Percentiles rank a stretch among this genome's conserved stretches.
Conservation (phyloP, 1,284 basidiomycete genomes). For the Cutaneotrichosporon sp. region DNA sequence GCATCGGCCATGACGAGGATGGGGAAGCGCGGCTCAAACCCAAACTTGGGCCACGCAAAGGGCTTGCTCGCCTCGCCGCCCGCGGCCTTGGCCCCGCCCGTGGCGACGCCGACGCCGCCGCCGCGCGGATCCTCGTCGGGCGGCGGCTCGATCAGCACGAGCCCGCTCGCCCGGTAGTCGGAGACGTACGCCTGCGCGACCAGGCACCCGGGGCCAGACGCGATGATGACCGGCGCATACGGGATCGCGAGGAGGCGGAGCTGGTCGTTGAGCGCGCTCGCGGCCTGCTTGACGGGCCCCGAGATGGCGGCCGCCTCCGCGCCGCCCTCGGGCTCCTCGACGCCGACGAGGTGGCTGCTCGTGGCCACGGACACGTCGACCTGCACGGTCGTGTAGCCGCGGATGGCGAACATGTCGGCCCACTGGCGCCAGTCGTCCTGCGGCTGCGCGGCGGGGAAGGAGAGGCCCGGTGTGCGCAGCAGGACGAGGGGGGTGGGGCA, state of each 20-base stretch:
- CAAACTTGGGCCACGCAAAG: constrained; percentile 58
- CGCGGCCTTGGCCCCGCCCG: constrained; percentile 2
- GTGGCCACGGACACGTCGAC: constrained; percentile 56
- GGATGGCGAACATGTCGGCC: constrained; percentile 60
- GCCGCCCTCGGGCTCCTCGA: neutral
- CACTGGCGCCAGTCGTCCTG: constrained; percentile 35
- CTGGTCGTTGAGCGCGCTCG: constrained; percentile 37
- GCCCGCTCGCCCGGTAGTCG: constrained; percentile 63
- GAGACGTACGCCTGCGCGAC: constrained; percentile 68
- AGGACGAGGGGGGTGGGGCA: constrained; percentile 46
- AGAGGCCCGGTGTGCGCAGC: constrained; percentile 35
- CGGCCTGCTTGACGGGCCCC: constrained; percentile 9
- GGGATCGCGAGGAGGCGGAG: constrained; percentile 58
- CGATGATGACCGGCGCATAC: constrained; percentile 66
- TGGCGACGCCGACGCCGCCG: neutral
- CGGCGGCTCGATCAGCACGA: constrained; percentile 65
- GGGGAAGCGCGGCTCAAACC: constrained; percentile 67
- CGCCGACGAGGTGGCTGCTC: neutral
- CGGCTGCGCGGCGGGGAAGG: neutral
- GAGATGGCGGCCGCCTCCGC: neutral
- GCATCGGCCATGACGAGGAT: constrained; percentile 59
- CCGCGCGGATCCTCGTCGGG: constrained; percentile 39
- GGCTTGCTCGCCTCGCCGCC: constrained; percentile 33
- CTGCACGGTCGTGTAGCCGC: constrained; percentile 64
- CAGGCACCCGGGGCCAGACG: constrained; percentile 58